These are phyloP conservation scores for Xenosphaeropsis pyriputrescens DNA, from an alignment of 2,329 filamentous ascomycete genomes.

Conservation along the genomic window DNA sequence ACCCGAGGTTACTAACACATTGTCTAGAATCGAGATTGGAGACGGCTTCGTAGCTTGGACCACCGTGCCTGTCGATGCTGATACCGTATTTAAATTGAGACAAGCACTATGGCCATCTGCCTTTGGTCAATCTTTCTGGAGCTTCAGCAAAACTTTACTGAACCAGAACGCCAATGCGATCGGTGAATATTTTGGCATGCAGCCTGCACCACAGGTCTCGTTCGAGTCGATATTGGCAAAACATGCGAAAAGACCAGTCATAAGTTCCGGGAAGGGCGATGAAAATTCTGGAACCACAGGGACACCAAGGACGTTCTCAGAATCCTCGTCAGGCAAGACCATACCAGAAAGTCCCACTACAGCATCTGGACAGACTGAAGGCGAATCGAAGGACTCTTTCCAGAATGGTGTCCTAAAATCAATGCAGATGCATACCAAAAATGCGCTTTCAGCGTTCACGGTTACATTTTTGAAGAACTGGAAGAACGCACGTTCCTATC, in stretches of 20 bases:
- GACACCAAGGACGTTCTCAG: background rate
- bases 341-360: background rate
- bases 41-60: constrained; percentile 32
- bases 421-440: constrained; percentile 10
- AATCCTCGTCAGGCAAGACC: background rate
- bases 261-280: background rate
- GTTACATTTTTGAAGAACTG: constrained; percentile 25
- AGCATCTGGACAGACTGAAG: constrained; percentile 1
- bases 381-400: constrained; percentile 1
- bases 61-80: constrained; percentile 31
- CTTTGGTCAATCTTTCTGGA: constrained; percentile 33
- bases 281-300: background rate
- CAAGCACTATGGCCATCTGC: constrained; percentile 39
- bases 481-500: constrained; percentile 25
- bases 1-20: constrained; percentile 7
- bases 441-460: constrained; percentile 13
- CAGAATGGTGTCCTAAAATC: constrained; percentile 1
- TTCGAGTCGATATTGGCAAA: background rate
- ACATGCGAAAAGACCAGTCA: background rate
- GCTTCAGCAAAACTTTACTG: constrained; percentile 31
- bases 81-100: constrained; percentile 26
- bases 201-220: background rate
- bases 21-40: constrained; percentile 30
- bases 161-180: constrained; percentile 7
- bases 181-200: background rate